phyloP scores from a whole-genome alignment of 495 filamentous ascomycete genomes.

The Hypomontagnella submonticulosa region DNA sequence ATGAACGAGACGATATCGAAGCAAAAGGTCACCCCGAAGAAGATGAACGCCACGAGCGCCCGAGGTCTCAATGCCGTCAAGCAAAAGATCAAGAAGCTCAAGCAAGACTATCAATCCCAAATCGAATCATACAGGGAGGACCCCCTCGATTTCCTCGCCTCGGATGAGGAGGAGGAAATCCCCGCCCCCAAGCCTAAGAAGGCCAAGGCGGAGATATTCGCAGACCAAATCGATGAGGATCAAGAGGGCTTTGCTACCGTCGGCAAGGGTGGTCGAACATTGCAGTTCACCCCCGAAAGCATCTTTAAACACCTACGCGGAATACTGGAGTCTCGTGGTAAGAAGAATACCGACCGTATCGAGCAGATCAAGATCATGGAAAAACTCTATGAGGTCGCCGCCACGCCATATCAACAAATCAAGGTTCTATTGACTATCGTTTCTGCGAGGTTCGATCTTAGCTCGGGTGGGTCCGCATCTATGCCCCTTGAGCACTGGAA shows the following conservation, averaged over 20 bases:
- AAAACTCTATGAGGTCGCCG: constrained; percentile 88
- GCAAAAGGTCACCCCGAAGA: constrained; percentile 95
- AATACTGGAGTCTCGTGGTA: constrained; percentile 94
- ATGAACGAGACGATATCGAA: constrained; percentile 94
- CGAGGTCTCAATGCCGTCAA: constrained; percentile 96
- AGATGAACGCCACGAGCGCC: constrained; percentile 97
- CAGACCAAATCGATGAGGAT: constrained; percentile 63
- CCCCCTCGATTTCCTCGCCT: constrained; percentile 87
- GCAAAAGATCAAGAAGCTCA: constrained; percentile 97
- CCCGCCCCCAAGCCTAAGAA: constrained; percentile 61
- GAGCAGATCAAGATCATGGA: constrained; percentile 99
- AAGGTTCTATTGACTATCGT: constrained; percentile 91
- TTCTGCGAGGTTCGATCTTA: constrained; percentile 93
- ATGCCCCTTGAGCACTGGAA: constrained; percentile 99
- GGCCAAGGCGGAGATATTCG: constrained; percentile 57
- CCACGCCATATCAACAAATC: constrained; percentile 92
- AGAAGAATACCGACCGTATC: constrained; percentile 95
- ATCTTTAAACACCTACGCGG: constrained; percentile 95
- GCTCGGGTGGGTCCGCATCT: constrained; percentile 79
- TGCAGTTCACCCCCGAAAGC: constrained; percentile 94
- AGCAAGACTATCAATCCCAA: constrained; percentile 89
- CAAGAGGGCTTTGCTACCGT: constrained; percentile 90
- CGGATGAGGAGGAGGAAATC: constrained; percentile 73
- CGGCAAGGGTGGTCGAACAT: constrained; percentile 83
- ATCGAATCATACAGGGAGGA: constrained; percentile 88